Conservation (phyloP, 192 early-diverging fungal genomes). For the Thamnidium elegans region DNA sequence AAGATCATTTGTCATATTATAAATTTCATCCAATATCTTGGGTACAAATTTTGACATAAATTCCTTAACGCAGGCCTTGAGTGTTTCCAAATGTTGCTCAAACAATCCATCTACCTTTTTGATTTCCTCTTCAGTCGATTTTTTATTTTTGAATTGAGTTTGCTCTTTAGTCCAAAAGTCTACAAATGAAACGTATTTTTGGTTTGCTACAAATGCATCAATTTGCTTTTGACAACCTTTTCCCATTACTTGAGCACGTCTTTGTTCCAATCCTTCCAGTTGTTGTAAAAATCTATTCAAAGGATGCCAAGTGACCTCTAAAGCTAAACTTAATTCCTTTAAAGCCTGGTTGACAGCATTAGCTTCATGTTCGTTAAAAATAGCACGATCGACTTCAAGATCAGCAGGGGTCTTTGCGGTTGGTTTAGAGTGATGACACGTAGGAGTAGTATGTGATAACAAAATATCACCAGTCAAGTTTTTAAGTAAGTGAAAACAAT, state of each 20-base stretch:
- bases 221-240: slow-evolving; percentile 18
- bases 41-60: background rate
- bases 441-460: slow-evolving; percentile 67
- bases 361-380: slow-evolving; percentile 64
- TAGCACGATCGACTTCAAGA: slow-evolving; percentile 63
- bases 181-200: slow-evolving; percentile 38
- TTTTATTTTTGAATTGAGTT: slow-evolving; percentile 7
- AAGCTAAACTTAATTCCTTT: slow-evolving; percentile 54
- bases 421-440: slow-evolving; percentile 67
- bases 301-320: slow-evolving; percentile 65
- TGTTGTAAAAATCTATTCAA: slow-evolving; percentile 35
- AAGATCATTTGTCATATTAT: background rate
- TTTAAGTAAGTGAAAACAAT: slow-evolving; percentile 63
- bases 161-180: slow-evolving; percentile 45
- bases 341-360: slow-evolving; percentile 53
- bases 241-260: slow-evolving; percentile 26
- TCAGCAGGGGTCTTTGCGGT: slow-evolving; percentile 65
- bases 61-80: background rate
- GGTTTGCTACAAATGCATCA: slow-evolving; percentile 23
- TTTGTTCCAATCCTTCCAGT: slow-evolving; percentile 18
- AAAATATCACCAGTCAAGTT: slow-evolving; percentile 62
- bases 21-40: background rate
- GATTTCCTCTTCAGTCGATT: background rate
- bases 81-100: background rate
- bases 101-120: background rate